phyloP scores from a whole-genome alignment of 306 rosid species.

The Cyclanthera cordifolia region DNA sequence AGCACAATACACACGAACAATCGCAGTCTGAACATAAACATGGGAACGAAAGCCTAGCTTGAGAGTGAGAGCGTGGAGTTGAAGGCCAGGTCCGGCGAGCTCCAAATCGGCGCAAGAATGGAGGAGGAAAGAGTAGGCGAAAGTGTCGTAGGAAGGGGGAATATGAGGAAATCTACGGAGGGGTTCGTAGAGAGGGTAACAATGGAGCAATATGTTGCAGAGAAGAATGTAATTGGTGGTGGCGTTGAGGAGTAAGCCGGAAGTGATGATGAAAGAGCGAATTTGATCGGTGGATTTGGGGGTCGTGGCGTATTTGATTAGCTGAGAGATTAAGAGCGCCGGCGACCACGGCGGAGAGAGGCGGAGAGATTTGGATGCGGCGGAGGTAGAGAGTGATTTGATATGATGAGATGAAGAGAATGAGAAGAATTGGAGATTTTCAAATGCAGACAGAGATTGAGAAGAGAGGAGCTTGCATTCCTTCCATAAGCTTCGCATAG shows the following conservation, averaged over 20 bases:
- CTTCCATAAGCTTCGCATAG: background rate
- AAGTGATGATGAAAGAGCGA: conserved; percentile 43
- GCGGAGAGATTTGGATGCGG: too few relatives aligned
- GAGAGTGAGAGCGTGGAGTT: conserved; percentile 42
- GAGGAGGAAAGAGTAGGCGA: conserved; percentile 42
- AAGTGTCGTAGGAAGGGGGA: conserved; percentile 32
- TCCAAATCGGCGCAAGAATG: conserved; percentile 34
- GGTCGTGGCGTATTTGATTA: conserved; percentile 31
- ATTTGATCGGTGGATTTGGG: conserved; percentile 27
- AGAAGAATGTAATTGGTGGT: conserved; percentile 23
- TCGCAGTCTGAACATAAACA: conserved; percentile 48
- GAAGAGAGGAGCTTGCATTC: background rate
- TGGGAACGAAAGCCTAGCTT: conserved; percentile 54
- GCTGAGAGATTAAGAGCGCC: conserved; percentile 34
- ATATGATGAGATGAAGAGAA: conserved; percentile 5
- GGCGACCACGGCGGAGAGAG: conserved; percentile 18
- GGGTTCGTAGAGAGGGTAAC: conserved; percentile 28
- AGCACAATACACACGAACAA: conserved; percentile 29
- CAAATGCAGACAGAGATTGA: background rate
- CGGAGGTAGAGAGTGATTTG: background rate
- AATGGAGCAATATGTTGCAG: conserved; percentile 41
- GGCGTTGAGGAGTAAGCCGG: conserved; percentile 29
- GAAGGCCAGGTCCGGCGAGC: conserved; percentile 24
- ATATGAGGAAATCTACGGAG: background rate
- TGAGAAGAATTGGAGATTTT: background rate